phyloP scores from a whole-genome alignment of 2,329 filamentous ascomycete genomes.

The Trichothecium roseum region DNA sequence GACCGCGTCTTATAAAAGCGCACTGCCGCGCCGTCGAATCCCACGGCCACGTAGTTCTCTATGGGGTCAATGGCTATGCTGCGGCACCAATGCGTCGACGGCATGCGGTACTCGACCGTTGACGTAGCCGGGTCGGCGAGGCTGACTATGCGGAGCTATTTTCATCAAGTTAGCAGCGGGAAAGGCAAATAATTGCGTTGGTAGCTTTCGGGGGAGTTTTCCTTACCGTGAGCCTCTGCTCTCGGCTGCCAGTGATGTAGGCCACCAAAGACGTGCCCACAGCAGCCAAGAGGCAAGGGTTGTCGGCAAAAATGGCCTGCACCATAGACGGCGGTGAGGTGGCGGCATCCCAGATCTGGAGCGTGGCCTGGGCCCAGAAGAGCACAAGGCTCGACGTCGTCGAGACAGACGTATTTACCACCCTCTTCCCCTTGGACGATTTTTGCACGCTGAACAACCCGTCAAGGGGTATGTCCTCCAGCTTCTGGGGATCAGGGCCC shows the following conservation, averaged over 20 bases:
- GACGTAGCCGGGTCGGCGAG: constrained; percentile 18
- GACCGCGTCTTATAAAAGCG: constrained; percentile 26
- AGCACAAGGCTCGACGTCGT: constrained; percentile 26
- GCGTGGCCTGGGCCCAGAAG: constrained; percentile 25
- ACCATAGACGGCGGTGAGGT: constrained; percentile 22
- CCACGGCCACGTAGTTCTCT: constrained; percentile 28
- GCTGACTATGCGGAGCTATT: constrained; percentile 25
- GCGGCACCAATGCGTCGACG: constrained; percentile 25
- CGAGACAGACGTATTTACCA: constrained; percentile 23
- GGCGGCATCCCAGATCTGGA: constrained; percentile 28
- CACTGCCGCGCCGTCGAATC: constrained; percentile 27
- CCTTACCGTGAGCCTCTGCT: constrained; percentile 29
- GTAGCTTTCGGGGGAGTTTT: too few species aligned
- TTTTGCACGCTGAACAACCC: constrained; percentile 18
- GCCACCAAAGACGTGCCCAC: constrained; percentile 24
- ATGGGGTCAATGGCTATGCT: constrained; percentile 26
- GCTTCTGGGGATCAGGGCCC: constrained; percentile 19
- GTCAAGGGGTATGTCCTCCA: constrained; percentile 26
- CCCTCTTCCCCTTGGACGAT: constrained; percentile 18
- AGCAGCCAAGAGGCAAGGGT: constrained; percentile 25
- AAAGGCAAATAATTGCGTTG: too few species aligned
- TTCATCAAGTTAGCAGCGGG: neutral
- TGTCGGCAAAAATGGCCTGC: constrained; percentile 22
- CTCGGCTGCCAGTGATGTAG: constrained; percentile 28
- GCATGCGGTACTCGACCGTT: constrained; percentile 26